A percentile compares a stretch with the other conserved stretches of the same genome.
Conservation (phyloP, 108 stramenopile species). For the Pseudonitzschia multiseries region DNA sequence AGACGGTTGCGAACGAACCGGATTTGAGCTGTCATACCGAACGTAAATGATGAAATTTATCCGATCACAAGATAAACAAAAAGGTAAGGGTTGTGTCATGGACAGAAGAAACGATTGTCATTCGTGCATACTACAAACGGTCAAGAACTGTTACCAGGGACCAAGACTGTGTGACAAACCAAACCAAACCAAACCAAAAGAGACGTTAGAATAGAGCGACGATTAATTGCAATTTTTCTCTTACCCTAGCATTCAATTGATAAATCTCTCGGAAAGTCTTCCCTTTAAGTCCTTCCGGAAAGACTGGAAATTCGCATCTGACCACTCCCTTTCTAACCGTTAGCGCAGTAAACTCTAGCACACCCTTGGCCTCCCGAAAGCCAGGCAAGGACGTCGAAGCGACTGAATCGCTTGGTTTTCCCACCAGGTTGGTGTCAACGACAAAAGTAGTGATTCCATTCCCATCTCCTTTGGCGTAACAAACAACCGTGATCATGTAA, state of each 20-base stretch:
- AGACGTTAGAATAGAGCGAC: too few species aligned
- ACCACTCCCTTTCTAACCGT: conserved; percentile 70
- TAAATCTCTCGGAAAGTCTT: conserved; percentile 80
- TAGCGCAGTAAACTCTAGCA: conserved; percentile 48
- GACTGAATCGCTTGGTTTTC: conserved; percentile 22
- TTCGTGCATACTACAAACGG: too few species aligned
- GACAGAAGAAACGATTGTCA: too few species aligned
- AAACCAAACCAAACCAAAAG: background rate
- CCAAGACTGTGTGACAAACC: too few species aligned
- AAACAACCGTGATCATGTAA: conserved; percentile 36
- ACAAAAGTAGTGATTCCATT: conserved; percentile 37
- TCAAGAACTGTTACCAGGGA: too few species aligned
- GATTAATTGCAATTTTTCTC: conserved; percentile 6
- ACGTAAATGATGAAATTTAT: background rate
- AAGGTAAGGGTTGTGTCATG: background rate
- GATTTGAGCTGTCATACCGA: conserved; percentile 68
- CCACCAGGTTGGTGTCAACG: conserved; percentile 40
- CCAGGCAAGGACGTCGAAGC: conserved; percentile 39
- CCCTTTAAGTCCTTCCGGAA: conserved; percentile 85
- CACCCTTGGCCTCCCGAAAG: conserved; percentile 47
- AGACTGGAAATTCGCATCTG: conserved; percentile 76
- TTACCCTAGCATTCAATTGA: conserved; percentile 88
- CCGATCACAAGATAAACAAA: conserved; percentile 1
- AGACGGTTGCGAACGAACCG: conserved; percentile 88
- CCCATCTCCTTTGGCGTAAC: conserved; percentile 29